These are phyloP conservation scores for Lantana camara DNA, from an alignment of 257 asterid species.

Conservation along the genomic window DNA sequence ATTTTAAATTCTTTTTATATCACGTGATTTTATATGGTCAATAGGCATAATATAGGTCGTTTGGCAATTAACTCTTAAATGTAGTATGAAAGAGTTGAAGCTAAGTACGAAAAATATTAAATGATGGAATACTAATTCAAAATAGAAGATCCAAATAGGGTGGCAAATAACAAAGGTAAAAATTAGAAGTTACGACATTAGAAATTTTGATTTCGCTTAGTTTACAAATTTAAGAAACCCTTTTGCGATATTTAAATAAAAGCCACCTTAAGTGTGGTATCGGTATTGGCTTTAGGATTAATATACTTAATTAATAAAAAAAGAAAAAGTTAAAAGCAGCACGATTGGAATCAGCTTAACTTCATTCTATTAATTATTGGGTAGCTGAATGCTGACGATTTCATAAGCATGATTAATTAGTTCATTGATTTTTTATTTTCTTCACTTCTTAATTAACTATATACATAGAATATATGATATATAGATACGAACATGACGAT, in stretches of 20 bases:
- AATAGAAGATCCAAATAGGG: no score
- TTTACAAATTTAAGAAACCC: background rate
- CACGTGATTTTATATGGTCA: no score
- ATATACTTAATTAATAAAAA: background rate
- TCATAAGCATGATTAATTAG: background rate
- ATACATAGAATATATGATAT: background rate
- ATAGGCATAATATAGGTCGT: no score
- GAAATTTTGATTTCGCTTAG: no score
- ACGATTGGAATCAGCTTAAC: background rate
- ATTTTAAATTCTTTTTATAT: no score
- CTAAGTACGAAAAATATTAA: no score
- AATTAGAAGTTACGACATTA: no score
- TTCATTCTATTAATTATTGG: slow-evolving; percentile 5
- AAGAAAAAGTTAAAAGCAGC: background rate
- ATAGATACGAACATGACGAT: no score
- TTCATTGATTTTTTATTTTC: slow-evolving; percentile 4
- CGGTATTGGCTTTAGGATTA: slow-evolving; percentile 2
- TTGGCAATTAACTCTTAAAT: no score
- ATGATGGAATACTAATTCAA: no score
- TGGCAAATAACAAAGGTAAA: no score
- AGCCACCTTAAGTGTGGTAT: background rate
- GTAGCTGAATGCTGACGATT: background rate
- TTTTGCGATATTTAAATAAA: background rate
- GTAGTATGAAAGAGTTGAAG: no score
- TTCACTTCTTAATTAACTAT: background rate